Percentiles rank a stretch among this genome's conserved stretches.
Evolutionary conservation across 179 eudicot species (phyloP).

Genomic region (Beta corolliflora): DNA sequence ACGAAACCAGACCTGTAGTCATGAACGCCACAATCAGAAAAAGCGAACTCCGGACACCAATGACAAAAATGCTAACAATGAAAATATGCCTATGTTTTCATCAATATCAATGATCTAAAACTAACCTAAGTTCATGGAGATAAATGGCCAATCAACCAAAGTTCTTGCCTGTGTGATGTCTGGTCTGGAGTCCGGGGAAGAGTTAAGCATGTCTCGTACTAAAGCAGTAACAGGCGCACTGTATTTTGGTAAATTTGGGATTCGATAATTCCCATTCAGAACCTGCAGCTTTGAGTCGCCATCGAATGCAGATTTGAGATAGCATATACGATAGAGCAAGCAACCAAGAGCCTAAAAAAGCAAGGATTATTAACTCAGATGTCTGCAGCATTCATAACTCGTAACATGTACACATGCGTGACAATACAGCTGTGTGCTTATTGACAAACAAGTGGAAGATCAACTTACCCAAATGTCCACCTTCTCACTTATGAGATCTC

Average conservation of each 20-base stretch:
- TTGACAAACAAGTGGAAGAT: not conserved
- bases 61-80: not conserved
- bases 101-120: slow-evolving; percentile 42
- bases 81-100: slow-evolving; percentile 39
- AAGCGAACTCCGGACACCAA: not conserved
- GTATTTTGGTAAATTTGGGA: slow-evolving; percentile 92
- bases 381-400: not conserved
- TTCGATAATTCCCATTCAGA: slow-evolving; percentile 91
- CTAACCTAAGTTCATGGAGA: slow-evolving; percentile 82
- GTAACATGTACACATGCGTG: not conserved
- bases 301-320: slow-evolving; percentile 96
- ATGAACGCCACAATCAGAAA: slow-evolving; percentile 20
- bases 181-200: slow-evolving; percentile 96
- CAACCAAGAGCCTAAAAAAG: slow-evolving; percentile 89
- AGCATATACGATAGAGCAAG: slow-evolving; percentile 88
- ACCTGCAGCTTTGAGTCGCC: slow-evolving; percentile 98
- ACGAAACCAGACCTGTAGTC: slow-evolving; percentile 90
- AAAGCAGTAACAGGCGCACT: slow-evolving; percentile 61
- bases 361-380: slow-evolving; percentile 20
- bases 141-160: slow-evolving; percentile 87
- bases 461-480: slow-evolving; percentile 98
- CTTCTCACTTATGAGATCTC: slow-evolving; percentile 89
- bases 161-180: slow-evolving; percentile 99
- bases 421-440: not conserved
- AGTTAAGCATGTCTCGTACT: slow-evolving; percentile 82